Evolutionary conservation across 805 yeast genomes (phyloP), one percentile per base, ranked within the genome.

Genomic region (Saccharomyces mikatae): DNA sequence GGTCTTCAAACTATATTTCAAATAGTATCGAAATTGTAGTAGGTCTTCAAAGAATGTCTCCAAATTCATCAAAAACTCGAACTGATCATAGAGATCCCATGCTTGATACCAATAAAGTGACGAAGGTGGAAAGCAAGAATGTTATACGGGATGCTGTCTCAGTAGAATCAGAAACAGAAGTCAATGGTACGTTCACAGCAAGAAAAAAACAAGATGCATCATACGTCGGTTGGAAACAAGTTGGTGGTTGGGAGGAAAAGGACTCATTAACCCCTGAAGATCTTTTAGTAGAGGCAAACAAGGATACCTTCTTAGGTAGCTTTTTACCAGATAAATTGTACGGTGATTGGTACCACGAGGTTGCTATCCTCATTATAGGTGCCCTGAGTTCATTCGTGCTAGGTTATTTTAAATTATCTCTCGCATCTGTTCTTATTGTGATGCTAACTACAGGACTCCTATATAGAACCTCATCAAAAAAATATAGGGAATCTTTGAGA

Each of bases 261-360:
- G 90, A 86, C 65, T 72, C 74, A 1, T 72, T 87, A 60, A 81
- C 80, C 10, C 69, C 69, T 11, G 86, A 84, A 46, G 95, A 88
- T 64, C 87, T 83, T 62, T 73, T 82, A 53, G 78, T 79, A 59
- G 96, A 88, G 65, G 73, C 89, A 60, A 77, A 84, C 22, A 77
- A 80, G 17, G 82, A 89, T 17, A 87, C 97, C 0, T 64, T 87
- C 46, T 73, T 90, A 55, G 97, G 89, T 64, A 76, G 80, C 55
- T 80, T 84, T 62, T 72, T 92, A 52, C 92, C 94, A 10, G 84
- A 87, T 26, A 76, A 73, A 49, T 80, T 81, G n/a, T 87, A 86
- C 62, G 98, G 98, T 51, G 97, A 94, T 65, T 94, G 98, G 98
- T 94, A 84, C 68, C 97, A 92, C 69, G 84, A 85, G 52, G 84